Evolutionary conservation across 75 land plant genomes (phyloP), one percentile per base, ranked within the genome.

Genomic region (Pseudotsuga menziesii): DNA sequence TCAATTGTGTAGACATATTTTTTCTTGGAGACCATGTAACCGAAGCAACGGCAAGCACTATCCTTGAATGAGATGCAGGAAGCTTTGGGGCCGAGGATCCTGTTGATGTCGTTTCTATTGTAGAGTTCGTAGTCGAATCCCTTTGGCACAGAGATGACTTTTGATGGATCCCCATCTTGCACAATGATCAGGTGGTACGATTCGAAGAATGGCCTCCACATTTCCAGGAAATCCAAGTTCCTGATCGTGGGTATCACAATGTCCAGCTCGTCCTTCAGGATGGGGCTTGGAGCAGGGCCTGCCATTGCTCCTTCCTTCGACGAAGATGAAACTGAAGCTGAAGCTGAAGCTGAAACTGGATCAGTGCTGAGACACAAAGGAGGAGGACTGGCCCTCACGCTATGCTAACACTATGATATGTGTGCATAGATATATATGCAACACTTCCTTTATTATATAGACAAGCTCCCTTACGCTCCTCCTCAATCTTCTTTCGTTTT

Each of bases 11-110:
- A 89, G 67, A 89, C 82, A 79, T 87, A 87, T 76, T 89, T 89
- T 85, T 88, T 88, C 88, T 88, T 88, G 62, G 89, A 88, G 27
- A 89, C 81, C 82, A 89, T 79, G 85, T 79, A 89, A 2, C 90
- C 91, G 72, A 89, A 89, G 85, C 91, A 89, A n/a, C 90, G 79
- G 81, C 91, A 89, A 22, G 91, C 90, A 39, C 87, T 84, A 81
- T 89, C 91, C 82, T 89, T 89, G 89, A 87, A 89, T 59, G 91
- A 89, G 71, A 89, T 89, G 77, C 89, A 87, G 57, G 82, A 76
- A 29, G 90, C 84, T 83, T 82, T 87, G 59, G 89, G 84, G 4
- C 90, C 91, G 25, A 89, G 80, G 77, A 87, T 87, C 56, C 85
- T 80, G 77, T 89, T 89, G 80, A 89, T 87, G 76, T 87, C 89